phyloP scores from a whole-genome alignment of 768 basidiomycete genomes.

The Mycena amicta region DNA sequence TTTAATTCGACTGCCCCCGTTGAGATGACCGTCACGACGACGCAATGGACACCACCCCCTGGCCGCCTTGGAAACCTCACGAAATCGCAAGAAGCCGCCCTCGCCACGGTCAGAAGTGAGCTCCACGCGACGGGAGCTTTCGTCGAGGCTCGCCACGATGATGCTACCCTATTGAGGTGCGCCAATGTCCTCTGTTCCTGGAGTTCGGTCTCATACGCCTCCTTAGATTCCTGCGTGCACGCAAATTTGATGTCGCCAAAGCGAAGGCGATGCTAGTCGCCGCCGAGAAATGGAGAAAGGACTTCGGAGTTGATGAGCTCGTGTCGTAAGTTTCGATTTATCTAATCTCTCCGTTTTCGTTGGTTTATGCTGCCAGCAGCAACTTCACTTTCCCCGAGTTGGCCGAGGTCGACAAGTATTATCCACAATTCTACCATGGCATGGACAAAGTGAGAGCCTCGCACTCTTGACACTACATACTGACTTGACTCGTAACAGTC shows the following conservation, averaged over 20 bases:
- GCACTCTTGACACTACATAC: conserved; percentile 3
- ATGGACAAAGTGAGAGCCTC: conserved; percentile 73
- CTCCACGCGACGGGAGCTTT: conserved; percentile 62
- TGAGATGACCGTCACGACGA: conserved; percentile 28
- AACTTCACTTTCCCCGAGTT: conserved; percentile 88
- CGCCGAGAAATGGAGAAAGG: conserved; percentile 88
- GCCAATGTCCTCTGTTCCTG: conserved; percentile 19
- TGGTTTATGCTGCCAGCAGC: conserved; percentile 37
- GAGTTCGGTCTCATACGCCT: too few species aligned
- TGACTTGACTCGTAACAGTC: conserved; percentile 73
- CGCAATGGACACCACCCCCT: conserved; percentile 57
- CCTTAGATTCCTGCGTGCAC: conserved; percentile 83
- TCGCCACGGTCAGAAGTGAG: conserved; percentile 67
- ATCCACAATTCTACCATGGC: conserved; percentile 96
- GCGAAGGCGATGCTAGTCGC: conserved; percentile 83
- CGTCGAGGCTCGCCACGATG: conserved; percentile 66
- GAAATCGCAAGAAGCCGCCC: conserved; percentile 57
- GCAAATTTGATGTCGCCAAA: conserved; percentile 84
- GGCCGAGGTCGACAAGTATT: conserved; percentile 83
- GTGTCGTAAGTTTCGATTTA: conserved; percentile 47
- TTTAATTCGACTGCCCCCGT: not conserved
- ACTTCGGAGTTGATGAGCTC: conserved; percentile 80
- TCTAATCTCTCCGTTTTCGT: not conserved
- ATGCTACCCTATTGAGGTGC: conserved; percentile 68
- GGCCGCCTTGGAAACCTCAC: conserved; percentile 83